Evolutionary conservation across 2,329 filamentous ascomycete genomes (phyloP).

Genomic region (Colletotrichum aenigma): DNA sequence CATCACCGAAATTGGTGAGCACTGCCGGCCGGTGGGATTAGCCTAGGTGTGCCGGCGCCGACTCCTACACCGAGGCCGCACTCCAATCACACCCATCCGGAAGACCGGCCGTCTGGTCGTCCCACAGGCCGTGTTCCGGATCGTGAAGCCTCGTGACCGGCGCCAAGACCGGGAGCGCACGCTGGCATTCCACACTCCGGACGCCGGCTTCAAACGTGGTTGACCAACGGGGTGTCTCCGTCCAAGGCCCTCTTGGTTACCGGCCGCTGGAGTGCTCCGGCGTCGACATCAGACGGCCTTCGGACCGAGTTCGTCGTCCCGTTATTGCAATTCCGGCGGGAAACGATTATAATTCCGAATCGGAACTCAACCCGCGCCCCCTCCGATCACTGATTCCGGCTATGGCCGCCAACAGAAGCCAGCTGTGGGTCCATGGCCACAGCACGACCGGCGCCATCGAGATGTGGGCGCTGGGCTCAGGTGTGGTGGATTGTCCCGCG

Average conservation of each 20-base stretch:
- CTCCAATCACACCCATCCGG: not conserved
- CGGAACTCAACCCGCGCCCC: not conserved
- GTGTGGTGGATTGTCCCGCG: constrained; percentile 8
- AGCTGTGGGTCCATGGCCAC: not conserved
- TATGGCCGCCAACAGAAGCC: not conserved
- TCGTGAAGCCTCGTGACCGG: not conserved
- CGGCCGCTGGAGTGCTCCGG: not conserved
- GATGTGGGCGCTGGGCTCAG: not conserved
- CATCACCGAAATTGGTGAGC: not conserved
- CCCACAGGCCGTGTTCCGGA: not conserved
- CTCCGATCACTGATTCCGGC: not conserved
- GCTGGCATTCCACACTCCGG: not conserved
- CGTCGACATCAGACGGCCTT: too few relatives aligned
- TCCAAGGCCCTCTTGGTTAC: not conserved
- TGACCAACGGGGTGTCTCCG: not conserved
- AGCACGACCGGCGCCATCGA: not conserved
- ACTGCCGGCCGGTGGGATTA: not conserved
- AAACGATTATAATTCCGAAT: not conserved
- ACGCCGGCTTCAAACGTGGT: not conserved
- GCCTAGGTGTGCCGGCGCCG: not conserved
- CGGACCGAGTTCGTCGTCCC: not conserved
- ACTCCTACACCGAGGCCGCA: not conserved
- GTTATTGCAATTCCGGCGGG: not conserved
- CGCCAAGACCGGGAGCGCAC: not conserved
- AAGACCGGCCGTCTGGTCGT: not conserved